Evolutionary conservation across 176 grass and related monocot species (phyloP).

Genomic region (Triticum turgidum): DNA sequence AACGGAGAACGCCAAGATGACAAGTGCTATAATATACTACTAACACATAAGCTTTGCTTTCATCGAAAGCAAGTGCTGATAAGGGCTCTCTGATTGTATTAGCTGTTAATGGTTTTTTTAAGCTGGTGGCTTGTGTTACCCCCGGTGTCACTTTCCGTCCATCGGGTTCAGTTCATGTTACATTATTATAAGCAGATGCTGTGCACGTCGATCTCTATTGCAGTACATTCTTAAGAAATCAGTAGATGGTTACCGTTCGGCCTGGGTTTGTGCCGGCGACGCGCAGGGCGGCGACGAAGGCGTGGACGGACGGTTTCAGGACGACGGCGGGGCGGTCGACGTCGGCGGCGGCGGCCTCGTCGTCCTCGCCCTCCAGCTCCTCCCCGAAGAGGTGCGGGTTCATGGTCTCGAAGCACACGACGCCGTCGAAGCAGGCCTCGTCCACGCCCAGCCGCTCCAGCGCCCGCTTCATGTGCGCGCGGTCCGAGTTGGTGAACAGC

Average conservation of each 20-base stretch:
- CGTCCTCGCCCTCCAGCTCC: not conserved
- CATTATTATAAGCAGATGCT: not conserved
- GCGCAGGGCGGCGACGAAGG: constrained; percentile 53
- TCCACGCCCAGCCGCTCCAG: constrained; percentile 66
- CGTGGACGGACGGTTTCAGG: constrained; percentile 66
- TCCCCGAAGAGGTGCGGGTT: constrained; percentile 71
- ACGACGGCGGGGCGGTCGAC: constrained; percentile 33
- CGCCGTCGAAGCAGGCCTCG: constrained; percentile 58
- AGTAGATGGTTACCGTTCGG: constrained; percentile 46
- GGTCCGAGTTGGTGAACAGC: constrained; percentile 94
- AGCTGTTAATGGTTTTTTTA: not conserved
- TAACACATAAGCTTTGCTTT: constrained; percentile 9
- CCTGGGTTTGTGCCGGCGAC: constrained; percentile 55
- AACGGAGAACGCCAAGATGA: not conserved
- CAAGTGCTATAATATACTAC: too few relatives aligned
- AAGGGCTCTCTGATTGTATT: not conserved
- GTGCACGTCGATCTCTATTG: not conserved
- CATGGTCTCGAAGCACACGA: constrained; percentile 98
- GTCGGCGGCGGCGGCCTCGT: not conserved
- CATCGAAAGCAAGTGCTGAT: not conserved
- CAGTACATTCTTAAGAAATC: too few relatives aligned
- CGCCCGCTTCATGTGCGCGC: constrained; percentile 52
- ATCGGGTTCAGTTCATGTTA: not conserved
- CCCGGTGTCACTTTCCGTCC: constrained; percentile 3
- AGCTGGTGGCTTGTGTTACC: not conserved